Base-by-base conservation (phyloP, 192 early-diverging fungal species). In the Backusella circina region DNA sequence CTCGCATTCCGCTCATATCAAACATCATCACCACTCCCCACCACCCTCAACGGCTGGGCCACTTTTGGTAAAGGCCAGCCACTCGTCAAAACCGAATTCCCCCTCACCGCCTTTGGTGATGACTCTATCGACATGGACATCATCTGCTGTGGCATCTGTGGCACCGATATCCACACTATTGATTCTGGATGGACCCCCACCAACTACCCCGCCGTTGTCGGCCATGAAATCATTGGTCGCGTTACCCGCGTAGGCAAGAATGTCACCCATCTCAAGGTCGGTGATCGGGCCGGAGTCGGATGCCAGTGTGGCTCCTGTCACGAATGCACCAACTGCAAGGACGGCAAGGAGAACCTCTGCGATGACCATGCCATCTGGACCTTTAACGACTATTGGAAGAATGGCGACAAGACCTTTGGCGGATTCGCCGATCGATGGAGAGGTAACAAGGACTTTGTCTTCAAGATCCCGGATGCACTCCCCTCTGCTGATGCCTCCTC, bases 61-160 rank as follows among this genome's bases (percentile, higher is more conserved):
- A 30, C 44, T 50, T 71, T 50, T 15, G 70, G 37, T 32, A 71
- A 71, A 39, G 70, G 70, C 3, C 36, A 39, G 28, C 21, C 67
- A 21, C 38, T 68, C 9, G 36, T 68, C 67, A 68, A 68, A 7
- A 21, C 33, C 12, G 67, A 50, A 2, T 71, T 71, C 1, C 44
- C 70, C 1, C 23, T 71, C 5, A 71, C 26, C 7, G 12, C 26
- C 21, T 73, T 85, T 21, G 70, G 75, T 0, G 74, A 72, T 21
- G 72, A 84, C 38, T 77, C 82, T 37, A 65, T 86, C 36, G 85
- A 86, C 23, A 75, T 86, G 6, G 76, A 81, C 3, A 77, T 86
- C 36, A 67, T 30, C 18, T 84, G 89, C 83, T 90, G 89, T 69
- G 91, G 92, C 41, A 88, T 95, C 70, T 95, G 93, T 75, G 88